Evolutionary conservation across 352 stramenopile species (phyloP).

Genomic region (Pythium volutum): DNA sequence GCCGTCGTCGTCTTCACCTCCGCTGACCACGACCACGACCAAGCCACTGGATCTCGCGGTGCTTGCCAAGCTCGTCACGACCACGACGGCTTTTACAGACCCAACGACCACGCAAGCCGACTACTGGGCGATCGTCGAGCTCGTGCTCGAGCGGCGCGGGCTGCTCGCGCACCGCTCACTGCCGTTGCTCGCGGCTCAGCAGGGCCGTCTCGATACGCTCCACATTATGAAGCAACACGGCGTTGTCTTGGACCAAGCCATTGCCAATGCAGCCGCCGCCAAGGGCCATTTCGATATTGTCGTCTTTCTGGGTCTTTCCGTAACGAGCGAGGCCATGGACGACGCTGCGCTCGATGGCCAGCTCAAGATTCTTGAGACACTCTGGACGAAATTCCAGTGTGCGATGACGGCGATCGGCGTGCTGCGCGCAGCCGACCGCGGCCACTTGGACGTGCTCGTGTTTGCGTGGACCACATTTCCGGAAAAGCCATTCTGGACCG

Average conservation of each 20-base stretch:
- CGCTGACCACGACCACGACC: neutral
- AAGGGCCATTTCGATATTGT: slow-evolving; percentile 21
- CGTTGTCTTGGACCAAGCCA: neutral
- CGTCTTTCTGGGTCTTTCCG: slow-evolving; percentile 18
- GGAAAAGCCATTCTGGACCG: slow-evolving; percentile 24
- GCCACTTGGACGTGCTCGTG: slow-evolving; percentile 8
- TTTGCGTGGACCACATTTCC: slow-evolving; percentile 7
- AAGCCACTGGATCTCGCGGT: slow-evolving; percentile 4
- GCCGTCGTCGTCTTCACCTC: neutral
- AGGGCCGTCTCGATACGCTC: slow-evolving; percentile 25
- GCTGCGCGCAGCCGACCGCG: slow-evolving; percentile 17
- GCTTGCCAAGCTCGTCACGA: slow-evolving; percentile 9
- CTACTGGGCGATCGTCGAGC: slow-evolving; percentile 19
- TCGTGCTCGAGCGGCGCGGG: slow-evolving; percentile 4
- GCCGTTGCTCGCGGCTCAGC: slow-evolving; percentile 16
- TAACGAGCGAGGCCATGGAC: slow-evolving; percentile 30
- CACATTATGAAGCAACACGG: slow-evolving; percentile 14
- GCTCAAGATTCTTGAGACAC: slow-evolving; percentile 24
- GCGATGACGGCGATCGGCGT: neutral
- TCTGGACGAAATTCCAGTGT: neutral
- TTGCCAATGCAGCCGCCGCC: slow-evolving; percentile 14
- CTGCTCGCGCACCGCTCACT: slow-evolving; percentile 16
- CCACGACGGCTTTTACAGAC: neutral
- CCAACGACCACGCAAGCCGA: neutral
- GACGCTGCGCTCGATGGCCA: slow-evolving; percentile 27